A percentile compares a stretch with the other conserved stretches of the same genome.
Evolutionary conservation across 768 basidiomycete species (phyloP).

Genomic region (Mycena crocata): DNA sequence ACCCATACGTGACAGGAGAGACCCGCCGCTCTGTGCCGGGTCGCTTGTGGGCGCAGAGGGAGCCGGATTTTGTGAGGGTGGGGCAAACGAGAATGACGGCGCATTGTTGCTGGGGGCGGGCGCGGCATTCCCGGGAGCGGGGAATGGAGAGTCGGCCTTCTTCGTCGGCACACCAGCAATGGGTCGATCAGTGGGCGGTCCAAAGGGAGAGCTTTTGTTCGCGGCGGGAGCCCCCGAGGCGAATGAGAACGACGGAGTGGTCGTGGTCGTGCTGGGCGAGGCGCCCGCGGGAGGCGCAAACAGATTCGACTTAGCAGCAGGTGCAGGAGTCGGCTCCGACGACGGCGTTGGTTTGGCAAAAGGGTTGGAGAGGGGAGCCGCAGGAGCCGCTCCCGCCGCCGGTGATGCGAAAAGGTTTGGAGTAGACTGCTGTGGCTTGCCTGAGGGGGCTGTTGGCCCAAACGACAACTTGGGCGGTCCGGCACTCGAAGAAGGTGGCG

Average conservation of each 20-base stretch:
- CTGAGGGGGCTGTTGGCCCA: constrained; percentile 18
- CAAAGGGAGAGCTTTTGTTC: constrained; percentile 3
- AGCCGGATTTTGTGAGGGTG: constrained; percentile 15
- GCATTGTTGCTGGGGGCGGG: constrained; percentile 3
- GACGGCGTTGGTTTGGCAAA: constrained; percentile 33
- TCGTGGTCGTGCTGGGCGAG: background rate
- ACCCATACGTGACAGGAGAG: constrained; percentile 39
- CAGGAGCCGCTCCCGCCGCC: constrained; percentile 25
- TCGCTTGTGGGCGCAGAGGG: background rate
- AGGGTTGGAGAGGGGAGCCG: constrained; percentile 15
- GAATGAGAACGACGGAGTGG: constrained; percentile 24
- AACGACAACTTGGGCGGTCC: constrained; percentile 10
- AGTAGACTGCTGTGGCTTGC: constrained; percentile 25
- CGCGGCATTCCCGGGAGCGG: constrained; percentile 18
- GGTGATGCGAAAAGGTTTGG: constrained; percentile 24
- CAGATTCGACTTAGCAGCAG: constrained; percentile 16
- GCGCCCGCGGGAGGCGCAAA: constrained; percentile 21
- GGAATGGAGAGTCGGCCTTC: constrained; percentile 18
- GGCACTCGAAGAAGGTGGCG: constrained; percentile 28
- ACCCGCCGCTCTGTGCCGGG: constrained; percentile 15
- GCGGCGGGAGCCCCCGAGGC: constrained; percentile 18
- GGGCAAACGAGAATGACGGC: constrained; percentile 22
- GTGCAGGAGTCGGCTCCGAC: constrained; percentile 19
- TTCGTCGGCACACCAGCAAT: constrained; percentile 12
- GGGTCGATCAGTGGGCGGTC: constrained; percentile 13